Percentiles rank a stretch among this genome's conserved stretches.
Conservation (phyloP, 768 basidiomycete species). For the Rhizopogon rudus region DNA sequence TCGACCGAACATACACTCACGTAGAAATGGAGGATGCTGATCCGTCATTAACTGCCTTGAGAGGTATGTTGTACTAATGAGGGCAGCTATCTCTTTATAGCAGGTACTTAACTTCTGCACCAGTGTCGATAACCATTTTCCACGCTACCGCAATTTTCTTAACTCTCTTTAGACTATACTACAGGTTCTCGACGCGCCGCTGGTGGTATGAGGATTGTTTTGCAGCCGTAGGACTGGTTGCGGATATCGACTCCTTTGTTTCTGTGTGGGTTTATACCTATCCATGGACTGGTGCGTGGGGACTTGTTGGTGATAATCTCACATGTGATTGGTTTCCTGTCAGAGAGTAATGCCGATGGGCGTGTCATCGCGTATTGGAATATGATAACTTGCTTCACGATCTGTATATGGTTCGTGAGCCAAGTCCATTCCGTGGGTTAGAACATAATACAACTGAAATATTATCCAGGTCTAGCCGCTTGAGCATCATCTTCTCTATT, state of each 20-base stretch:
- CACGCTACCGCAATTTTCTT: neutral
- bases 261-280: neutral
- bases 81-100: neutral
- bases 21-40: neutral
- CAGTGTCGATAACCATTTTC: neutral
- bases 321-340: neutral
- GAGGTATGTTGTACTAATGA: neutral
- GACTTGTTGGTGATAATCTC: neutral
- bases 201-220: neutral
- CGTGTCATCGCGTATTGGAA: conserved; percentile 5
- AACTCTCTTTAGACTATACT: neutral
- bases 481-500: conserved; percentile 5
- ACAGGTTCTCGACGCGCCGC: neutral
- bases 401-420: conserved; percentile 4
- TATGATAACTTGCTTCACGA: neutral
- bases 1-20: neutral
- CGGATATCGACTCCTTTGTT: neutral
- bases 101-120: neutral
- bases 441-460: neutral
- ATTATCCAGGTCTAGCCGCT: neutral
- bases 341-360: neutral
- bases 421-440: neutral
- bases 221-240: neutral
- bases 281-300: neutral
- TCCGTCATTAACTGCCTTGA: neutral